These are phyloP conservation scores for Cicer arietinum DNA, from an alignment of 306 rosid genomes.

Conservation along the genomic window DNA sequence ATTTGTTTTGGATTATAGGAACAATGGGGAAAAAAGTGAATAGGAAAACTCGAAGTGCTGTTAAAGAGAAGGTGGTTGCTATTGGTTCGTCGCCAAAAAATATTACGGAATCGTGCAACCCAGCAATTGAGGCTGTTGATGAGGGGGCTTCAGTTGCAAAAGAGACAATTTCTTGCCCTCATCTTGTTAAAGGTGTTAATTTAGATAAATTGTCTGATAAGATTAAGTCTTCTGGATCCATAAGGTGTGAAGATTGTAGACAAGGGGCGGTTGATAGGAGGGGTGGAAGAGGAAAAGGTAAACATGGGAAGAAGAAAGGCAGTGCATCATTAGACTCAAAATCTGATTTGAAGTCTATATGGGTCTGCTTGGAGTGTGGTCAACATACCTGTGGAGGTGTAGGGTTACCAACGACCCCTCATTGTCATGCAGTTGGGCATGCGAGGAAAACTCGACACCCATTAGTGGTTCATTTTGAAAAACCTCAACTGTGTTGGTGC, in stretches of 20 bases:
- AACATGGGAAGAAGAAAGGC: constrained; percentile 77
- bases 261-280: constrained; percentile 67
- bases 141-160: constrained; percentile 54
- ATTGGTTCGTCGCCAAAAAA: constrained; percentile 45
- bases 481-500: constrained; percentile 90
- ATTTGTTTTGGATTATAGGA: constrained; percentile 60
- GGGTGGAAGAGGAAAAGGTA: constrained; percentile 69
- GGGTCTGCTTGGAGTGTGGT: constrained; percentile 94
- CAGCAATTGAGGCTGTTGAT: constrained; percentile 49
- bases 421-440: constrained; percentile 70
- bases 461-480: constrained; percentile 64
- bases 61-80: constrained; percentile 61
- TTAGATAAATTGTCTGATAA: constrained; percentile 60
- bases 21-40: constrained; percentile 86
- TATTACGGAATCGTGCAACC: constrained; percentile 43
- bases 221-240: constrained; percentile 54
- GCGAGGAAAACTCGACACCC: constrained; percentile 73
- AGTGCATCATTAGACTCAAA: constrained; percentile 59
- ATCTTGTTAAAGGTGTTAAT: constrained; percentile 74
- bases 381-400: constrained; percentile 82
- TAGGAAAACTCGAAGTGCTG: constrained; percentile 65
- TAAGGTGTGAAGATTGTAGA: constrained; percentile 79
- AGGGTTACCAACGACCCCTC: constrained; percentile 73
- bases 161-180: constrained; percentile 69
- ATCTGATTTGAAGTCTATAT: constrained; percentile 70